Evolutionary conservation across 192 early-diverging fungal genomes (phyloP), one percentile per base, ranked within the genome.

Genomic region (Podila minutissima): DNA sequence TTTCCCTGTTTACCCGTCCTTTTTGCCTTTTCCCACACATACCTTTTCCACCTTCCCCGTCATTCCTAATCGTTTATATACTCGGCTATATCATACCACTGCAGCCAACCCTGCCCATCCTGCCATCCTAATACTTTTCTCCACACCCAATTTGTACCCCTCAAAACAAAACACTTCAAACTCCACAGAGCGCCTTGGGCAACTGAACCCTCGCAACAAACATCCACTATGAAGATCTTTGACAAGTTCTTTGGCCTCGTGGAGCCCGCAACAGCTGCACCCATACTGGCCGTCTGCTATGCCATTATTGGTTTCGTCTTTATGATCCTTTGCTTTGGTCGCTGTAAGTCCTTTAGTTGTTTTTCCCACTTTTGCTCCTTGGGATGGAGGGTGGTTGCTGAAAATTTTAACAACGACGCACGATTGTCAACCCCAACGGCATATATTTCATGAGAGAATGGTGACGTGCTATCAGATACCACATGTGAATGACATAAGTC

Each of bases 171-270:
- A 10, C 59, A 5, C n/a, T 2, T 33, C 15, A 22, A 32, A 7
- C 24, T 29, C 11, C 17, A 32, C 17, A 35, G 59, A 61, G 32
- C 17, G 8, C 31, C 41, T 17, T 46, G 8, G 26, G 26, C 17
- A 19, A 58, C 55, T 58, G 11, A 11, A 55, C 6, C 22, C 20
- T 19, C 49, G 35, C 33, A 22, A 60, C n/a, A 8, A 22, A 49
- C 37, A 8, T 26, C 5, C 19, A 53, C 29, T 2, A 74, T 74
- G 72, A 66, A 66, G 19, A 64, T 75, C 3, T 65, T 75, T 51
- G 46, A 75, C 29, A 69, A 69, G 51, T 75, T 77, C 59, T 77
- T 77, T 57, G 69, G 75, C n/a, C 8, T 70, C n/a, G 26, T 77
- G 38, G 1, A 28, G 20, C 68, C 68, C 15, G 35, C 28, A 53